Evolutionary conservation across 305 asterid species (phyloP), one percentile per base, ranked within the genome.

Genomic region (Ruellia speciosa): DNA sequence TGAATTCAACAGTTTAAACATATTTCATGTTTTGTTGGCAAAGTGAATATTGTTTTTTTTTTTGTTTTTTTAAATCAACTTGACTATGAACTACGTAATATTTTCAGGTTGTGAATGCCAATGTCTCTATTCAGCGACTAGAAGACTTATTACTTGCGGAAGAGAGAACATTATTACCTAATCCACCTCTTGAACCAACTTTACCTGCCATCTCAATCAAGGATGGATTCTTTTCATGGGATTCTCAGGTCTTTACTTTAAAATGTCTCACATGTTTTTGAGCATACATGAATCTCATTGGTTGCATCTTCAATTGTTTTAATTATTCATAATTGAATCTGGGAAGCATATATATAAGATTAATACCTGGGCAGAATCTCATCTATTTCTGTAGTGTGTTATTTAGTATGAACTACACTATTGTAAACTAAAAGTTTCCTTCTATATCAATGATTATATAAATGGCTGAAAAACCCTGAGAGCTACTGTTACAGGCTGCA

Each of bases 141-240:
- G 95, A 92, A 73, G 99, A 90, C 64, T 75, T 92, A 70, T 80
- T 92, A 19, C 82, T 86, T 61, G 88, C 90, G 58, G 95, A 88
- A 66, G 99, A 88, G 82, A 86, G 97, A 74, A 65, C 70, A 39
- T 79, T 92, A 64, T 78, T 79, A 52, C 96, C 99, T 60, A 88
- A 92, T 75, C 95, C 94, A 54, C 90, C 95, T 63, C 87, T 82
- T 71, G 94, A 81, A 50, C 88, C 80, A 39, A 75, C 67, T 33
- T 85, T 78, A 58, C 95, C 99, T 40, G 95, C 96, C 65, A 82
- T 92, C 70, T 88, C 95, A 66, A 79, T 92, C 62, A 81, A 77
- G 84, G 79, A 70, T 55, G 94, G 88, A 68, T 63, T 50, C 74
- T 92, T 92, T 77, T 86, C 95, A 35, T 92, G 99, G 97, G 90